Evolutionary conservation across 139 green algal species (phyloP), one percentile per base, ranked within the genome.

Genomic region (Chlamydomonas schloesseri): DNA sequence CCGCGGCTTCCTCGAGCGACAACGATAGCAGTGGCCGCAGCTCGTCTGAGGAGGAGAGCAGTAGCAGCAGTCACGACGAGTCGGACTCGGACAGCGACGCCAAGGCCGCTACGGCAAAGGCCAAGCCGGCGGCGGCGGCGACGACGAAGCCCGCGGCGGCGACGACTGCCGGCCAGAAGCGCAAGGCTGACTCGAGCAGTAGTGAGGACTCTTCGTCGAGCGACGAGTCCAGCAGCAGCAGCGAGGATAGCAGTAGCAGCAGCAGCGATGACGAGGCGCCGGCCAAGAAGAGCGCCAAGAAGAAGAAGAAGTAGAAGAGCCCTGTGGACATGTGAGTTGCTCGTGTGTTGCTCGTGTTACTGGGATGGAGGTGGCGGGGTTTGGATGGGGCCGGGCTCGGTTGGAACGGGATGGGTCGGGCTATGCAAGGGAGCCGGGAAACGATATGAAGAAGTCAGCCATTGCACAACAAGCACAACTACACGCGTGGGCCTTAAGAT

Each of bases 401-500:
- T n/a, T n/a, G n/a, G n/a, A n/a, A n/a, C n/a, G n/a, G n/a, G n/a
- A n/a, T n/a, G n/a, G n/a, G n/a, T n/a, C n/a, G n/a, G n/a, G n/a
- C n/a, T n/a, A n/a, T n/a, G n/a, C n/a, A n/a, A n/a, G n/a, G n/a
- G n/a, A n/a, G n/a, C n/a, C n/a, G n/a, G n/a, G n/a, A n/a, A n/a
- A n/a, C n/a, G n/a, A n/a, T n/a, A n/a, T n/a, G n/a, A n/a, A n/a
- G n/a, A n/a, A n/a, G n/a, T n/a, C n/a, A n/a, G n/a, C n/a, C n/a
- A n/a, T n/a, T n/a, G n/a, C n/a, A n/a, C n/a, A n/a, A n/a, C n/a
- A n/a, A n/a, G n/a, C n/a, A n/a, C n/a, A n/a, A n/a, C n/a, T 23
- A 2, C 74, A 81, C 62, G 80, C 80, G 80, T 86, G 80, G 80
- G 67, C 67, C 80, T 86, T 86, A 86, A 86, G 80, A 86, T 77